Conservation (phyloP, 371 early-diverging fungal genomes). For the Mortierella sp. region DNA sequence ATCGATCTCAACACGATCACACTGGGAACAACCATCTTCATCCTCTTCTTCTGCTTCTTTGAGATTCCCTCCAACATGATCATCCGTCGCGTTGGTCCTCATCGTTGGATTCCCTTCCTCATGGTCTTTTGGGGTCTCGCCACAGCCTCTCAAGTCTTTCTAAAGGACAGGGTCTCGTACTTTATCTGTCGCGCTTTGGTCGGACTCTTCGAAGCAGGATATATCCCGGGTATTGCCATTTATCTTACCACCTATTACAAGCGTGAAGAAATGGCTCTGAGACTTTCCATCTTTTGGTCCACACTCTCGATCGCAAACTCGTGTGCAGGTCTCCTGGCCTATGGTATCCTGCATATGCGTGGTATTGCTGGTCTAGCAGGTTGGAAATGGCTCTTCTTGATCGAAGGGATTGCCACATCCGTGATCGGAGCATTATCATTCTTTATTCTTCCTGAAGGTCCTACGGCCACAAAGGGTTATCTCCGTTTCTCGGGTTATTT, state of each 20-base stretch:
- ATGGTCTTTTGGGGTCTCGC: constrained; percentile 74
- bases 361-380: constrained; percentile 66
- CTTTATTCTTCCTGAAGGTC: constrained; percentile 61
- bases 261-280: constrained; percentile 64
- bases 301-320: constrained; percentile 68
- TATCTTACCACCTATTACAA: constrained; percentile 73
- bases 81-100: constrained; percentile 66
- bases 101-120: constrained; percentile 69
- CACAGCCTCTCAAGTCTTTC: constrained; percentile 59
- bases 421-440: constrained; percentile 58
- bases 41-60: constrained; percentile 55
- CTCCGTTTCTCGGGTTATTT: constrained; percentile 62
- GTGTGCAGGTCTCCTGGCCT: constrained; percentile 67
- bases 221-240: constrained; percentile 67
- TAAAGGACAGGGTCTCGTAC: constrained; percentile 50
- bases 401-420: constrained; percentile 65
- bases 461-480: constrained; percentile 55
- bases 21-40: constrained; percentile 53
- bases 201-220: constrained; percentile 63
- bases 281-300: constrained; percentile 72
- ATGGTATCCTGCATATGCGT: constrained; percentile 64
- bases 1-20: constrained; percentile 58
- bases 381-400: constrained; percentile 69
- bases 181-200: constrained; percentile 52
- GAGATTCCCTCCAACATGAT: constrained; percentile 63